These are phyloP conservation scores for Mycena citricolor DNA, from an alignment of 1,284 basidiomycete genomes.

Conservation along the genomic window DNA sequence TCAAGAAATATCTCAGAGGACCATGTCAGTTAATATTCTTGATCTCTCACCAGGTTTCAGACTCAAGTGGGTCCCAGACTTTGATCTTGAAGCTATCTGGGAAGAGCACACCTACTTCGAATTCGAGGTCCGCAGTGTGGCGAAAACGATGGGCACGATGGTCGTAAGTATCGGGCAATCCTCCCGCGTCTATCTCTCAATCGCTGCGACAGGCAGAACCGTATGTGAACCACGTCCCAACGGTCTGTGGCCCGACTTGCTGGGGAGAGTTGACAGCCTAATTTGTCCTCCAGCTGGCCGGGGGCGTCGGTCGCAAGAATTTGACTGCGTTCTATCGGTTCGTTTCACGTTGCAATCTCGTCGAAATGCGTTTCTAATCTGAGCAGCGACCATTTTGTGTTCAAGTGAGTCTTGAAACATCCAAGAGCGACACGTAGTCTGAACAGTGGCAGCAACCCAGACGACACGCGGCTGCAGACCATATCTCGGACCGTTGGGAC, in stretches of 20 bases:
- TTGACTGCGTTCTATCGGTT: constrained; percentile 51
- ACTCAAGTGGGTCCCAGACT: constrained; percentile 31
- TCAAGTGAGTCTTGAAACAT: constrained; percentile 38
- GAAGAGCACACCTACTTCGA: constrained; percentile 52
- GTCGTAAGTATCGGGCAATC: constrained; percentile 47
- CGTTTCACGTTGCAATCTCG: not conserved
- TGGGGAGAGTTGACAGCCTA: too few relatives aligned
- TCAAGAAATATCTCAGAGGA: constrained; percentile 42
- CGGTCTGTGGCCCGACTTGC: constrained; percentile 30
- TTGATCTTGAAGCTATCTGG: constrained; percentile 53
- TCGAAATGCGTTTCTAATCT: not conserved
- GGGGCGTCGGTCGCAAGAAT: constrained; percentile 50
- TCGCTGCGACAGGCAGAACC: constrained; percentile 45
- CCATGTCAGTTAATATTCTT: constrained; percentile 12
- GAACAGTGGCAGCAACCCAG: constrained; percentile 47
- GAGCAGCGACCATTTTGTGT: constrained; percentile 44
- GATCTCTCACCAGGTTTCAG: not conserved
- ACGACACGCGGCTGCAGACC: constrained; percentile 41
- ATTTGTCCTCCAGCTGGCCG: constrained; percentile 46
- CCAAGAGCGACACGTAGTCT: too few relatives aligned
- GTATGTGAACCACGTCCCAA: constrained; percentile 50
- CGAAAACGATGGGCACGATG: constrained; percentile 55
- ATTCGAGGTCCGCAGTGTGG: constrained; percentile 49
- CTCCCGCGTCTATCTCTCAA: too few relatives aligned
- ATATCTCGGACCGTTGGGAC: constrained; percentile 53